Conservation (phyloP, 1,284 basidiomycete genomes). For the Tausonia pullulans region DNA sequence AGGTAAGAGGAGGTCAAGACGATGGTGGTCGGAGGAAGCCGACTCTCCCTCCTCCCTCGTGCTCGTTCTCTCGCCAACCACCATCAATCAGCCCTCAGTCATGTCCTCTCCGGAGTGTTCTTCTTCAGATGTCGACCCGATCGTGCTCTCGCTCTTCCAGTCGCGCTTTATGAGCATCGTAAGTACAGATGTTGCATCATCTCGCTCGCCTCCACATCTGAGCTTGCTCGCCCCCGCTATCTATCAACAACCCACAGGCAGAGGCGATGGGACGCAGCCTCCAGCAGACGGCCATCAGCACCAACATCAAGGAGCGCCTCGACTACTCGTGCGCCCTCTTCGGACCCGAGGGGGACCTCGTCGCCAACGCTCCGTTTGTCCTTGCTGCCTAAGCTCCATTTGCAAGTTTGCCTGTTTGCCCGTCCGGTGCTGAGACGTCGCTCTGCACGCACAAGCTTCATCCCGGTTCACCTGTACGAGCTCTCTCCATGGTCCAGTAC, state of each 20-base stretch:
- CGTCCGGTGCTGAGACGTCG: too few relatives aligned
- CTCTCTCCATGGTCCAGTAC: too few relatives aligned
- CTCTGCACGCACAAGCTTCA: too few relatives aligned
- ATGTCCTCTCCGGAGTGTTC: too few relatives aligned
- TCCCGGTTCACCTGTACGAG: too few relatives aligned
- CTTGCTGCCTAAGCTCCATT: constrained; percentile 39
- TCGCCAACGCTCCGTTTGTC: constrained; percentile 69
- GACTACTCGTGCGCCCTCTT: constrained; percentile 87
- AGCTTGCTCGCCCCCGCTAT: too few relatives aligned
- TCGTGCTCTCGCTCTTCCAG: constrained; percentile 44
- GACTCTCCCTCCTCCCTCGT: too few relatives aligned
- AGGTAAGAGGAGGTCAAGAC: background rate
- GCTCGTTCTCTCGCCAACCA: too few relatives aligned
- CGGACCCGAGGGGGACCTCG: constrained; percentile 76
- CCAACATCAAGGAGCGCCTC: constrained; percentile 79
- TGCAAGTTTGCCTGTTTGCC: background rate
- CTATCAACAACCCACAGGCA: constrained; percentile 24
- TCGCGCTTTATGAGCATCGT: constrained; percentile 84
- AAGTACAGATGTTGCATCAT: too few relatives aligned
- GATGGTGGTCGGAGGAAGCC: too few relatives aligned
- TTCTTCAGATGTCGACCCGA: background rate
- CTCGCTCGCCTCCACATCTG: too few relatives aligned
- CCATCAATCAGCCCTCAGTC: too few relatives aligned
- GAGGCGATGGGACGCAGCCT: constrained; percentile 86
- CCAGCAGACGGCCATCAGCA: constrained; percentile 80